A percentile compares a stretch with the other conserved stretches of the same genome.
Conservation (phyloP, 108 stramenopile genomes). For the Cyclotella cryptica region DNA sequence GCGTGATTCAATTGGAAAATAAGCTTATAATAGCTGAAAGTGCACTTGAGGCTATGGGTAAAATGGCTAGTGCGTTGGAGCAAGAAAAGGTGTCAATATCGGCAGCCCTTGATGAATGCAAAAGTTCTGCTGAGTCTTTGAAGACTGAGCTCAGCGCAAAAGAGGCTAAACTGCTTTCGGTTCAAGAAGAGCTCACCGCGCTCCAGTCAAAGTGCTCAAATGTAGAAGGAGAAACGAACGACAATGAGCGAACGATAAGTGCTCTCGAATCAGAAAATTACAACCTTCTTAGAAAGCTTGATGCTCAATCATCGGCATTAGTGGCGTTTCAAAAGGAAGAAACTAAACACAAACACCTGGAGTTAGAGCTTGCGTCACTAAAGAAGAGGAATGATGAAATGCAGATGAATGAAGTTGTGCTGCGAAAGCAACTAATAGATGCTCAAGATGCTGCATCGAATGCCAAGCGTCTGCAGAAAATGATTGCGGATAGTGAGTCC, state of each 20-base stretch:
- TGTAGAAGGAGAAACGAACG: slow-evolving; percentile 24
- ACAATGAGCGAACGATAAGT: slow-evolving; percentile 17
- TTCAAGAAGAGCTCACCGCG: slow-evolving; percentile 19
- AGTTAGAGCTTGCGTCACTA: slow-evolving; percentile 26
- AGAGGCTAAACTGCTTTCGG: slow-evolving; percentile 12
- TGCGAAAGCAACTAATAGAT: slow-evolving; percentile 35
- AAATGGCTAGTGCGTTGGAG: slow-evolving; percentile 29
- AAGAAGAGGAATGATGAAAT: slow-evolving; percentile 44
- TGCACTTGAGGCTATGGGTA: slow-evolving; percentile 31
- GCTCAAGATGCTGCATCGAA: slow-evolving; percentile 36
- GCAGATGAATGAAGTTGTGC: slow-evolving; percentile 17
- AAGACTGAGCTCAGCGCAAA: slow-evolving; percentile 25
- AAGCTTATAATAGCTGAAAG: slow-evolving; percentile 33
- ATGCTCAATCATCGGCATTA: slow-evolving; percentile 17
- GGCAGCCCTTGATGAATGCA: slow-evolving; percentile 16
- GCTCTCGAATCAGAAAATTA: slow-evolving; percentile 42
- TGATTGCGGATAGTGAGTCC: slow-evolving; percentile 35
- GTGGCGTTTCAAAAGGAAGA: slow-evolving; percentile 26
- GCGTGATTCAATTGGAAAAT: slow-evolving; percentile 38
- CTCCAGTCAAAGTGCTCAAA: slow-evolving; percentile 20
- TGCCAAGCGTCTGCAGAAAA: slow-evolving; percentile 39
- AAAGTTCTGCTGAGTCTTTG: neutral
- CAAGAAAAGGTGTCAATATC: slow-evolving; percentile 26
- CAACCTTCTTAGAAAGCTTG: slow-evolving; percentile 31
- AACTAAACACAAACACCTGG: slow-evolving; percentile 19